A percentile compares a stretch with the other conserved stretches of the same genome.
Evolutionary conservation across 2,329 filamentous ascomycete genomes (phyloP).

Genomic region (Ceratocystis harringtonii): DNA sequence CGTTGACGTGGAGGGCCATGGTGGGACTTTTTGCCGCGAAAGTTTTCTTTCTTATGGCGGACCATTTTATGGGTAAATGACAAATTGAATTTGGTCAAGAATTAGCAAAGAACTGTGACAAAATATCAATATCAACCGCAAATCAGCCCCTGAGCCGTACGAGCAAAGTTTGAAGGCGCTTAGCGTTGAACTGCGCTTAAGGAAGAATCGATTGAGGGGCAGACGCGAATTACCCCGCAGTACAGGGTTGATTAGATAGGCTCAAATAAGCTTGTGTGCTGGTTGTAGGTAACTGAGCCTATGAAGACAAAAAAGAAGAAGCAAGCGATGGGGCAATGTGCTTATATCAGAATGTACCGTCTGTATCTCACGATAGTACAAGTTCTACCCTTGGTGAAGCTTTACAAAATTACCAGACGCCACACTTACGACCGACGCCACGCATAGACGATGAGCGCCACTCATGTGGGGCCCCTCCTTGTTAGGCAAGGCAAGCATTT

Average conservation of each 20-base stretch:
- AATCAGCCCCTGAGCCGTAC: neutral
- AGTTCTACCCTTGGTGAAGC: neutral
- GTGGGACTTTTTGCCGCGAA: conserved; percentile 58
- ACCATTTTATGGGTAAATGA: conserved; percentile 45
- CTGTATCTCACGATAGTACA: no score
- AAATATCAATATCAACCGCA: neutral
- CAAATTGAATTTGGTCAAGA: neutral
- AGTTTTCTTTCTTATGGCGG: conserved; percentile 85
- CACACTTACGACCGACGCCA: neutral
- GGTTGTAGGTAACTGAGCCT: neutral
- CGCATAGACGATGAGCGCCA: neutral
- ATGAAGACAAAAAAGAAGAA: neutral
- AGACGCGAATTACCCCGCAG: conserved; percentile 14
- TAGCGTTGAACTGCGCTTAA: neutral
- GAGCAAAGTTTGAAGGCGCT: neutral
- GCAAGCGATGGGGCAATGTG: no score
- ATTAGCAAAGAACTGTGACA: neutral
- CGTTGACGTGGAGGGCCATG: conserved; percentile 41
- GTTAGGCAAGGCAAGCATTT: neutral
- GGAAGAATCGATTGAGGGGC: conserved; percentile 12
- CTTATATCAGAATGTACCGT: no score
- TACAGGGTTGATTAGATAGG: neutral
- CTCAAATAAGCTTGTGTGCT: neutral
- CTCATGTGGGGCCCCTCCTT: neutral
- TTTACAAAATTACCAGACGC: neutral